These are phyloP conservation scores for Pseudogymnoascus sp. DNA, from an alignment of 2,329 filamentous ascomycete species.

Conservation along the genomic window DNA sequence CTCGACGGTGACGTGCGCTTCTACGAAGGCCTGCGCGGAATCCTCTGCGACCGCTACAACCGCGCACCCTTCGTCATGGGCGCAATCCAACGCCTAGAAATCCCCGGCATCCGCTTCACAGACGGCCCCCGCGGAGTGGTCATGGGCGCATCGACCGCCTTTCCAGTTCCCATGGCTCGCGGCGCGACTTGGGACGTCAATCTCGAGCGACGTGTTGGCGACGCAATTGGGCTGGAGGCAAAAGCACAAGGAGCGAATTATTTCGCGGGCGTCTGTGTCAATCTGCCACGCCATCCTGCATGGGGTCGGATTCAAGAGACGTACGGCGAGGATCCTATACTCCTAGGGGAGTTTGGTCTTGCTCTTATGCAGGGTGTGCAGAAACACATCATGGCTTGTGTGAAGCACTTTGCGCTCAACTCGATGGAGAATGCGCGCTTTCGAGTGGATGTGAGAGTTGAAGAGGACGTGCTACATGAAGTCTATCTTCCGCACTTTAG, in stretches of 20 bases:
- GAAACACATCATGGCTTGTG: slow-evolving; percentile 25
- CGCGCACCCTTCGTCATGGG: slow-evolving; percentile 10
- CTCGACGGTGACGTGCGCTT: slow-evolving; percentile 13
- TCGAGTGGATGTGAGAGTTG: slow-evolving; percentile 22
- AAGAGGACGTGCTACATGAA: slow-evolving; percentile 24
- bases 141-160: slow-evolving; percentile 13
- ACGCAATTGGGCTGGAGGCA: slow-evolving; percentile 24
- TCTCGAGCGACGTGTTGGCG: slow-evolving; percentile 22
- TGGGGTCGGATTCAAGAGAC: slow-evolving; percentile 24
- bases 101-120: slow-evolving; percentile 19
- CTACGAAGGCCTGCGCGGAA: slow-evolving; percentile 9
- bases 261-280: slow-evolving; percentile 24
- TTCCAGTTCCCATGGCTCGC: slow-evolving; percentile 18
- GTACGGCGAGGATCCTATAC: slow-evolving; percentile 28
- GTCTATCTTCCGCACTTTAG: slow-evolving; percentile 19
- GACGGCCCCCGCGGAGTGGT: slow-evolving; percentile 25
- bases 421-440: slow-evolving; percentile 28
- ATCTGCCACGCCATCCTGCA: slow-evolving; percentile 25
- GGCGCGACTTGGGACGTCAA: slow-evolving; percentile 25
- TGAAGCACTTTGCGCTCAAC: slow-evolving; percentile 27
- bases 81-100: slow-evolving; percentile 11
- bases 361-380: slow-evolving; percentile 21
- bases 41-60: slow-evolving; percentile 13
- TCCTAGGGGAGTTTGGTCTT: slow-evolving; percentile 25
- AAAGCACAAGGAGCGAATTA: slow-evolving; percentile 25